Base-by-base conservation (phyloP, 2,329 filamentous ascomycete genomes). In the Exophiala spinifera region DNA sequence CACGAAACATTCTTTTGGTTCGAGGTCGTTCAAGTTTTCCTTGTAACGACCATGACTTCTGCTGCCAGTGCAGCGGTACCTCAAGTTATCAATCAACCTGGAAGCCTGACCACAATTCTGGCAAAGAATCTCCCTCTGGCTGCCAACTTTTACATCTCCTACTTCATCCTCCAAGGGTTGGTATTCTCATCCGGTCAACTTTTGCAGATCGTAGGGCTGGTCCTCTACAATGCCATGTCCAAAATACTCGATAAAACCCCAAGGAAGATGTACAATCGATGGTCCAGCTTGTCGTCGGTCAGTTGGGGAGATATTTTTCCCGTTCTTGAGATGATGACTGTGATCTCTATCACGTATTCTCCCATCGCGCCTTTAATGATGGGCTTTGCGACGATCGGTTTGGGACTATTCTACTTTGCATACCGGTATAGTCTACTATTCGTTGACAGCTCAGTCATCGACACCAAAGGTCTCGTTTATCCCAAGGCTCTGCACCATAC, bases 71-170 rank as follows among this genome's bases (percentile, higher is more conserved):
- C 86, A 5, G 83, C 89, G 0, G 78, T 84, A 1, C 73, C 79
- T 20, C 64, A 83, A 17, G 85, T 95, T 45, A 75, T 84, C 13
- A 36, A 83, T 0, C 64, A 89, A 3, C 90, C 91, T 0, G 69
- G 74, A 2, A 72, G 73, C 0, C 81, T 84, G 5, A 83, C 89
- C 0, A 72, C 69, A 0, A 72, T 95, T 36, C 78, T 96, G 3
- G 86, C 91, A 0, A 66, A 77, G 14, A 87, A 88, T 55, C 77
- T 99, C 4, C 94, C 94, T 15, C 85, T 82, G 52, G 85, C 90
- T 0, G 91, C 91, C 57, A 97, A 95, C 73, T 95, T 97, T 68
- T 99, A 96, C 71, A 86, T 97, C 17, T 89, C 87, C 0, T 99
- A 97, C 74, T 95, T 99, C 62, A 83, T 97, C 28, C 82, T 99